Conservation (phyloP, 768 basidiomycete species). For the Ramaria sp. region DNA sequence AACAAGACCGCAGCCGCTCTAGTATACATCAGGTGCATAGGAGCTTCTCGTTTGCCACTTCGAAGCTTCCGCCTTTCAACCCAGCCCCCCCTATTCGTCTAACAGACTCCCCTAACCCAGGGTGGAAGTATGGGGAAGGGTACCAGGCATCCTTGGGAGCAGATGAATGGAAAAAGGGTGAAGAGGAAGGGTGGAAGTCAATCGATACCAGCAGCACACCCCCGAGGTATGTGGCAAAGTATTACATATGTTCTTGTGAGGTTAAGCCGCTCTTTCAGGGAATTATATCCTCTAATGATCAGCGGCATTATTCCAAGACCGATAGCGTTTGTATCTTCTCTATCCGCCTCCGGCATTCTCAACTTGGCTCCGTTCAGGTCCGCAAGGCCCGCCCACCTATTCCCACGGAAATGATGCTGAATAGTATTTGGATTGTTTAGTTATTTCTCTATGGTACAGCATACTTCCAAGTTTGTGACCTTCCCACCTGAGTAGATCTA, state of each 20-base stretch:
- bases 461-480: neutral
- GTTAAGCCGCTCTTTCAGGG: conserved; percentile 12
- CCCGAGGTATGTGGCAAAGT: conserved; percentile 1
- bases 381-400: conserved; percentile 8
- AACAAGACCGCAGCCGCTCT: neutral
- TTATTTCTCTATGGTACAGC: conserved; percentile 51
- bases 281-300: conserved; percentile 40
- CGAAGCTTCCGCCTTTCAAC: conserved; percentile 4
- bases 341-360: conserved; percentile 36
- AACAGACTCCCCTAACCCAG: conserved; percentile 5
- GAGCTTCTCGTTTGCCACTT: neutral
- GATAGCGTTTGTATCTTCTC: conserved; percentile 53
- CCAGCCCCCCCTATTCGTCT: neutral
- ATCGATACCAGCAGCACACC: neutral
- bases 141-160: neutral
- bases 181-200: conserved; percentile 1
- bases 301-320: conserved; percentile 55
- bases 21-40: too few species aligned
- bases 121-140: conserved; percentile 5
- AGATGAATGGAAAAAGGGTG: conserved; percentile 2
- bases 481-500: conserved; percentile 18
- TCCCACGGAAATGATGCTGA: neutral
- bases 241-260: neutral
- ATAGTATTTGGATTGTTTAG: conserved; percentile 16
- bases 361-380: conserved; percentile 65